Base-by-base conservation (phyloP, 2,329 filamentous ascomycete species). In the Penicillium brevicompactum region DNA sequence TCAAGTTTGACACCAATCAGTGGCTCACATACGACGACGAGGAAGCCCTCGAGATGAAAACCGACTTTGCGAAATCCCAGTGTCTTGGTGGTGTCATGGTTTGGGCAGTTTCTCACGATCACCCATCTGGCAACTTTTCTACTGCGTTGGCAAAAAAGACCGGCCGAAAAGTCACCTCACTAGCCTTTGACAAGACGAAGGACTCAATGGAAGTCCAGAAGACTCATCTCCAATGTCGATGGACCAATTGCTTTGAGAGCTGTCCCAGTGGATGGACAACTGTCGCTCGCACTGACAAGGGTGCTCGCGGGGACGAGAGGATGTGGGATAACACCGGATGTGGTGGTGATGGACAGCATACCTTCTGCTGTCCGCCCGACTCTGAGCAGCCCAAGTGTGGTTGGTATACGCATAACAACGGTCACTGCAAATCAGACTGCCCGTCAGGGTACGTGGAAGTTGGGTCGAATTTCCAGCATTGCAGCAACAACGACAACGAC, bases 41-140 rank as follows among this genome's bases (percentile, higher is more conserved):
- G 0, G 65, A 73, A 5, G 79, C 76, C 2, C 65, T 72, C 16
- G 58, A 66, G 30, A 53, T 66, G 16, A 78, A 78, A 51, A 62
- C 63, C 2, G 60, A 76, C 2, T 75, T 58, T 50, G 74, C 74
- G 1, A 70, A 70, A 10, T 40, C 49, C 0, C 44, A 59, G 4
- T 72, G 74, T 37, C 61, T 77, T 2, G 67, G 67, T 3, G 75
- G 75, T 5, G 51, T 68, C 5, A 52, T 66, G 37, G 60, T 60
- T 32, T 65, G 62, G 64, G 62, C 64, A 1, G 27, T 57, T 14
- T 34, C 31, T 30, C 42, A 48, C 22, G 55, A 58, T 32, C 16
- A 49, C 30, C 21, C 13, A 45, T 40, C 16, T 21, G 40, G 18
- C 16, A 42, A 24, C 40, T 42, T 42, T 14, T 42, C 40, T 9